Evolutionary conservation across 2,329 filamentous ascomycete genomes (phyloP).

Genomic region (Chrysoporthe deuterocubensis): DNA sequence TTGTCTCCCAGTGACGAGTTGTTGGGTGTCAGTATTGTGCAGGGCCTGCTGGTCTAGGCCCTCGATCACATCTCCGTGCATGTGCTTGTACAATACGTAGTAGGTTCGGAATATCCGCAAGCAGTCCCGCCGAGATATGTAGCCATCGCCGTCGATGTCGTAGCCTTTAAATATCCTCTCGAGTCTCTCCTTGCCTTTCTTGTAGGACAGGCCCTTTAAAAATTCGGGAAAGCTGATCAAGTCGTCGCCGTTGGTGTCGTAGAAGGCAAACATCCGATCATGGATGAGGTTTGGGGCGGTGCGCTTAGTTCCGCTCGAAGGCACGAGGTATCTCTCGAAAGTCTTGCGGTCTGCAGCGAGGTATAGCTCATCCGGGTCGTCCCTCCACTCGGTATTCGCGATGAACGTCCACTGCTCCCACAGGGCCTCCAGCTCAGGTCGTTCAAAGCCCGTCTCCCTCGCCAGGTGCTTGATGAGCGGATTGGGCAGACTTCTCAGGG

Average conservation of each 20-base stretch:
- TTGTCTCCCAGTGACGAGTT: conserved; percentile 75
- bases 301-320: conserved; percentile 78
- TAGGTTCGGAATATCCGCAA: conserved; percentile 90
- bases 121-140: conserved; percentile 83
- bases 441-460: conserved; percentile 77
- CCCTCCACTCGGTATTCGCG: conserved; percentile 81
- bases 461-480: conserved; percentile 70
- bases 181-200: conserved; percentile 70
- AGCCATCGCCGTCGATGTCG: conserved; percentile 88
- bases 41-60: conserved; percentile 78
- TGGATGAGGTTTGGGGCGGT: conserved; percentile 87
- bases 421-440: conserved; percentile 85
- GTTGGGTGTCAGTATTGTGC: conserved; percentile 74
- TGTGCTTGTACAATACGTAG: conserved; percentile 86
- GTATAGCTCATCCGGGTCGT: conserved; percentile 76
- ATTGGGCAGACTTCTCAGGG: conserved; percentile 69
- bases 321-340: conserved; percentile 88
- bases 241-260: conserved; percentile 87
- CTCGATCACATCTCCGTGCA: conserved; percentile 82
- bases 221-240: conserved; percentile 94
- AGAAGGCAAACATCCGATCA: conserved; percentile 95
- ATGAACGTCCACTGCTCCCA: conserved; percentile 98
- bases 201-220: conserved; percentile 76
- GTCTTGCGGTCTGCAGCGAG: conserved; percentile 90
- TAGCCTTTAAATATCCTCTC: conserved; percentile 83